A percentile compares a stretch with the other conserved stretches of the same genome.
These are phyloP conservation scores for Pyricularia grisea DNA, from an alignment of 2,329 filamentous ascomycete genomes.

Conservation along the genomic window DNA sequence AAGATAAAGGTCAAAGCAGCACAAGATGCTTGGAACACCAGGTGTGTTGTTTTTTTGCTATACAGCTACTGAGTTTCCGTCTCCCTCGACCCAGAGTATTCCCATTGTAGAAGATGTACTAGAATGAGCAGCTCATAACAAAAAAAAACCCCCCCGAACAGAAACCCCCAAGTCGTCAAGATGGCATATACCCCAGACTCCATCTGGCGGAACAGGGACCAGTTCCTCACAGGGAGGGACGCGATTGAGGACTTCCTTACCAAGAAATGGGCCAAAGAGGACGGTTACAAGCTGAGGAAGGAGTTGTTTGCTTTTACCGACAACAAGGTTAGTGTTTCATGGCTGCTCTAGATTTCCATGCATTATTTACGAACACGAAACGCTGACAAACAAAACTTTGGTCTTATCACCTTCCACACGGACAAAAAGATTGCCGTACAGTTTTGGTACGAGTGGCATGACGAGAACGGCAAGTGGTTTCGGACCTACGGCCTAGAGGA, in stretches of 20 bases:
- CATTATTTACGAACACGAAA: not conserved
- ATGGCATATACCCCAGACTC: slow-evolving; percentile 66
- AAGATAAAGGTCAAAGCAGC: slow-evolving; percentile 71
- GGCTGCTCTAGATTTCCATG: not conserved
- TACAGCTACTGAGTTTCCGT: not conserved
- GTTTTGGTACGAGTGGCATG: slow-evolving; percentile 82
- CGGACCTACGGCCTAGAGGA: slow-evolving; percentile 79
- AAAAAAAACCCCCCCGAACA: slow-evolving; percentile 22
- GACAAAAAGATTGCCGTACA: slow-evolving; percentile 62
- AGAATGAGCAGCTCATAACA: too few relatives aligned
- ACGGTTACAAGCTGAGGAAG: slow-evolving; percentile 66
- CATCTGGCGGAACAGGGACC: slow-evolving; percentile 71
- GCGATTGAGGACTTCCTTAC: slow-evolving; percentile 60
- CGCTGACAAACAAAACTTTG: not conserved
- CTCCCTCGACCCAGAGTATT: not conserved
- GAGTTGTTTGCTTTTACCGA: slow-evolving; percentile 72
- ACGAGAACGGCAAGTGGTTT: slow-evolving; percentile 66
- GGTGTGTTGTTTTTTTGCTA: slow-evolving; percentile 27
- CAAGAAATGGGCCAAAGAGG: slow-evolving; percentile 66
- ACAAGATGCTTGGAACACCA: slow-evolving; percentile 75
- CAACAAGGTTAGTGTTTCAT: slow-evolving; percentile 37
- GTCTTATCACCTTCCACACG: not conserved
- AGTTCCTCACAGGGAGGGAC: slow-evolving; percentile 59
- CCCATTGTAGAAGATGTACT: too few relatives aligned
- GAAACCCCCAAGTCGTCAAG: slow-evolving; percentile 55